Percentiles rank a stretch among this genome's conserved stretches.
Evolutionary conservation across 106 monocot species (phyloP).

Genomic region (Alisma plantagoaquatica): DNA sequence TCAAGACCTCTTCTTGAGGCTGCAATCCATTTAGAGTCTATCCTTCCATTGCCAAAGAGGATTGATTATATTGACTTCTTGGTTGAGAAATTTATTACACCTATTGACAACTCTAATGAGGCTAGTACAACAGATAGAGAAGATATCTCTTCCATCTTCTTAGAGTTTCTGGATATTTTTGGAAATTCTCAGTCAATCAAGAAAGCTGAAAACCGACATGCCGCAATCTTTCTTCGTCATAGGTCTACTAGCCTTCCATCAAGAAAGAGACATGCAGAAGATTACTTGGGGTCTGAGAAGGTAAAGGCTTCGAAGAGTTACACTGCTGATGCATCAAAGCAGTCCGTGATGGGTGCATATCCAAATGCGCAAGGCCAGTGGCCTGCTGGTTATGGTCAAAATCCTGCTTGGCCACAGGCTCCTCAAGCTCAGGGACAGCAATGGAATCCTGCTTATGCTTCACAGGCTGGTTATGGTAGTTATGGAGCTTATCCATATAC

Average conservation of each 20-base stretch:
- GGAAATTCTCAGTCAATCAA: slow-evolving; percentile 62
- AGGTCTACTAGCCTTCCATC: slow-evolving; percentile 35
- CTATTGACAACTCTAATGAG: slow-evolving; percentile 35
- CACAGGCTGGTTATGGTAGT: slow-evolving; percentile 69
- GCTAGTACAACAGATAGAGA: slow-evolving; percentile 59
- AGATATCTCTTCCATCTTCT: slow-evolving; percentile 73
- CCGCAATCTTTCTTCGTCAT: slow-evolving; percentile 53
- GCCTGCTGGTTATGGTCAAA: slow-evolving; percentile 64
- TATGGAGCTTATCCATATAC: slow-evolving; percentile 64
- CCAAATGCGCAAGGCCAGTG: slow-evolving; percentile 64
- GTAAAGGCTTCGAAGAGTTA: slow-evolving; percentile 43
- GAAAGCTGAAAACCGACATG: slow-evolving; percentile 65
- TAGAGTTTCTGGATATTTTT: slow-evolving; percentile 92
- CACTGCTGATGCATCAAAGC: slow-evolving; percentile 24
- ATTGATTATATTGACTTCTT: slow-evolving; percentile 80
- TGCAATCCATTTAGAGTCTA: slow-evolving; percentile 76
- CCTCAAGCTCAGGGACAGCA: slow-evolving; percentile 59
- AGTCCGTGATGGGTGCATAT: slow-evolving; percentile 51
- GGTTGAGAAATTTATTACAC: slow-evolving; percentile 76
- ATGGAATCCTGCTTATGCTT: slow-evolving; percentile 74
- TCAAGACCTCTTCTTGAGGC: slow-evolving; percentile 80
- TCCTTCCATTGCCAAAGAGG: slow-evolving; percentile 52
- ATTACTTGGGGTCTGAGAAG: slow-evolving; percentile 60
- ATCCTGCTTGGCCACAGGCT: slow-evolving; percentile 50
- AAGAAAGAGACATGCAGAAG: slow-evolving; percentile 72